These are phyloP conservation scores for Cladosporium oxysporum DNA, from an alignment of 2,329 filamentous ascomycete species.

Conservation along the genomic window DNA sequence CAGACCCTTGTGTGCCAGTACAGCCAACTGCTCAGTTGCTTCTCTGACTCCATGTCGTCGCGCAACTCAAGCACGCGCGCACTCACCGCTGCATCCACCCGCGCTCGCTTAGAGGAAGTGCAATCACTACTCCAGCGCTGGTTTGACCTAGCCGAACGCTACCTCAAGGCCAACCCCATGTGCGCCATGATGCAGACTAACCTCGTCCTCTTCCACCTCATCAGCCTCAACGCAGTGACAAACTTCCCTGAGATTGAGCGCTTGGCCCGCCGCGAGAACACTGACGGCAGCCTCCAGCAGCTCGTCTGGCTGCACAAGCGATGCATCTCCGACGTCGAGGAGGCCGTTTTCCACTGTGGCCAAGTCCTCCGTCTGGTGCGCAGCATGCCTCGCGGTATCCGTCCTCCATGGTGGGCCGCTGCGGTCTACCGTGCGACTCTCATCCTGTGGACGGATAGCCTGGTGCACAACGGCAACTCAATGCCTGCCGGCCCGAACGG, in stretches of 20 bases:
- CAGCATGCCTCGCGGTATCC: constrained; percentile 59
- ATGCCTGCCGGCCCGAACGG: constrained; percentile 39
- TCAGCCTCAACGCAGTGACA: constrained; percentile 68
- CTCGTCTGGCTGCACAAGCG: constrained; percentile 59
- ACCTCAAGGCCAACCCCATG: constrained; percentile 56
- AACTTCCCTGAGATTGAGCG: constrained; percentile 69
- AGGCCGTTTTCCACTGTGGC: constrained; percentile 67
- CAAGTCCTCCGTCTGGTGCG: constrained; percentile 65
- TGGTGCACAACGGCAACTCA: constrained; percentile 52
- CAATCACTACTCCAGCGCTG: constrained; percentile 65
- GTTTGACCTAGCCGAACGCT: constrained; percentile 64
- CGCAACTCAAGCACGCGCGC: constrained; percentile 49
- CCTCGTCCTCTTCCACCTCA: constrained; percentile 69
- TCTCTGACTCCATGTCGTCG: constrained; percentile 56
- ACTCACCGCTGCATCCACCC: constrained; percentile 62
- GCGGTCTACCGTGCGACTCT: constrained; percentile 68
- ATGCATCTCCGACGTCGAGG: constrained; percentile 64
- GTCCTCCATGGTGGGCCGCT: constrained; percentile 71
- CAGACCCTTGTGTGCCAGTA: constrained; percentile 66
- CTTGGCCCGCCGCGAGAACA: constrained; percentile 62
- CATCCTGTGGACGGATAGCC: constrained; percentile 63
- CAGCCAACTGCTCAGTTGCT: constrained; percentile 65
- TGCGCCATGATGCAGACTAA: constrained; percentile 66
- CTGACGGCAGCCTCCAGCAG: constrained; percentile 59
- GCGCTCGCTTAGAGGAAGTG: constrained; percentile 63